These are phyloP conservation scores for Clarkia xantiana DNA, from an alignment of 345 rosid species.

Conservation along the genomic window DNA sequence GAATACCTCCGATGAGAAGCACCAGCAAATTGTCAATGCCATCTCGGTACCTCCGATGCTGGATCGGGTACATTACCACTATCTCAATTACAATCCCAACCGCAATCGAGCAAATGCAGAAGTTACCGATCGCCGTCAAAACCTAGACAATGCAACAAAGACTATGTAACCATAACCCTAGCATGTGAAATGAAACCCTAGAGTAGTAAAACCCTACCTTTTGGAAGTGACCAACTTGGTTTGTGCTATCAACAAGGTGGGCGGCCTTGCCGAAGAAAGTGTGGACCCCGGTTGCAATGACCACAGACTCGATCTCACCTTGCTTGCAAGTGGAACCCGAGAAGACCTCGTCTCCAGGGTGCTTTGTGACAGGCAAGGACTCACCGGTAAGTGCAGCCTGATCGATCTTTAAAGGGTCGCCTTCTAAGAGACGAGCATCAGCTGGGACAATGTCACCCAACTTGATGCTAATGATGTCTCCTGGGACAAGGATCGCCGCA, in stretches of 20 bases:
- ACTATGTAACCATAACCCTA: not conserved
- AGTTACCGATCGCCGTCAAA: slow-evolving; percentile 37
- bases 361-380: slow-evolving; percentile 33
- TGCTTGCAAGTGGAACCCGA: slow-evolving; percentile 47
- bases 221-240: slow-evolving; percentile 38
- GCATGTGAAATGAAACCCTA: too few species aligned
- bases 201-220: slow-evolving; percentile 15
- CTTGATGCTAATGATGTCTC: slow-evolving; percentile 35
- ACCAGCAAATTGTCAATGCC: slow-evolving; percentile 39
- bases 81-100: slow-evolving; percentile 30
- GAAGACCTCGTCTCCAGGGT: slow-evolving; percentile 24
- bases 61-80: slow-evolving; percentile 29
- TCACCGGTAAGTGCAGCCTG: slow-evolving; percentile 41
- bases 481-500: slow-evolving; percentile 30
- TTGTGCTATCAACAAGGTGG: slow-evolving; percentile 39
- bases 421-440: slow-evolving; percentile 36
- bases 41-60: slow-evolving; percentile 26
- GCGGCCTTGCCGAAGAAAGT: slow-evolving; percentile 50
- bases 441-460: slow-evolving; percentile 37
- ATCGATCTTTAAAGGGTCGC: slow-evolving; percentile 38
- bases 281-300: slow-evolving; percentile 42
- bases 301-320: slow-evolving; percentile 40
- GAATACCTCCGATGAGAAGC: slow-evolving; percentile 44
- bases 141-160: slow-evolving; percentile 6
- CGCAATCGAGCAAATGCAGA: slow-evolving; percentile 39